A percentile compares a stretch with the other conserved stretches of the same genome.
These are phyloP conservation scores for Clitopilus hobsonii DNA, from an alignment of 768 basidiomycete species.

Conservation along the genomic window DNA sequence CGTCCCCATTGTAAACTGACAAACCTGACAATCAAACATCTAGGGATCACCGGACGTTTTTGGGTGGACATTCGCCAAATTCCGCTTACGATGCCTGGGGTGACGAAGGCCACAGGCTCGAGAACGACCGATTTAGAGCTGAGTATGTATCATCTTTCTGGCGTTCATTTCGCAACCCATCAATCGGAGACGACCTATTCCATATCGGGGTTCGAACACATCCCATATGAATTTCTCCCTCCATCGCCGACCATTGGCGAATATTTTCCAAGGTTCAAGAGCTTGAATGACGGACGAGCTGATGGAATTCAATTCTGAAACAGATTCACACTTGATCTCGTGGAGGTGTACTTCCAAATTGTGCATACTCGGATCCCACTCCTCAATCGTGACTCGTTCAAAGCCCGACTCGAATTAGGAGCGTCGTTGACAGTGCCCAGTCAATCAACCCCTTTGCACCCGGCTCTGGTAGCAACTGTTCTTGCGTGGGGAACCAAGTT, in stretches of 20 bases:
- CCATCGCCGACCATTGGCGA: not conserved
- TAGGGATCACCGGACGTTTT: conserved; percentile 36
- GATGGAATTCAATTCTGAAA: conserved; percentile 12
- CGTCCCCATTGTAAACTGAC: conserved; percentile 10
- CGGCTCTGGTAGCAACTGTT: conserved; percentile 78
- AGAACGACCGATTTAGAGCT: conserved; percentile 67
- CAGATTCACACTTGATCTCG: conserved; percentile 89
- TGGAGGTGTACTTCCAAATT: conserved; percentile 93
- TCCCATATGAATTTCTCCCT: not conserved
- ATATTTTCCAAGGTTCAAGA: conserved; percentile 1
- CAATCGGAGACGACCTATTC: conserved; percentile 15
- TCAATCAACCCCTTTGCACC: conserved; percentile 50
- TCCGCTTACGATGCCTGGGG: conserved; percentile 71
- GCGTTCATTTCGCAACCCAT: conserved; percentile 19
- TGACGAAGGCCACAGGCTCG: conserved; percentile 65
- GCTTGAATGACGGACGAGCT: conserved; percentile 10
- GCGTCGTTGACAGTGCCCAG: conserved; percentile 22
- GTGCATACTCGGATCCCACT: conserved; percentile 86
- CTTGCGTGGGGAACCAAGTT: conserved; percentile 93
- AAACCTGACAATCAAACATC: conserved; percentile 7
- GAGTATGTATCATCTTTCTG: conserved; percentile 65
- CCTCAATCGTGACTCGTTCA: conserved; percentile 80
- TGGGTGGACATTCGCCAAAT: conserved; percentile 21
- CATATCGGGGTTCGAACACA: not conserved
- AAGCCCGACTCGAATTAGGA: conserved; percentile 56